Conservation (phyloP, 208 protist species). For the Trichomonas tenax region DNA sequence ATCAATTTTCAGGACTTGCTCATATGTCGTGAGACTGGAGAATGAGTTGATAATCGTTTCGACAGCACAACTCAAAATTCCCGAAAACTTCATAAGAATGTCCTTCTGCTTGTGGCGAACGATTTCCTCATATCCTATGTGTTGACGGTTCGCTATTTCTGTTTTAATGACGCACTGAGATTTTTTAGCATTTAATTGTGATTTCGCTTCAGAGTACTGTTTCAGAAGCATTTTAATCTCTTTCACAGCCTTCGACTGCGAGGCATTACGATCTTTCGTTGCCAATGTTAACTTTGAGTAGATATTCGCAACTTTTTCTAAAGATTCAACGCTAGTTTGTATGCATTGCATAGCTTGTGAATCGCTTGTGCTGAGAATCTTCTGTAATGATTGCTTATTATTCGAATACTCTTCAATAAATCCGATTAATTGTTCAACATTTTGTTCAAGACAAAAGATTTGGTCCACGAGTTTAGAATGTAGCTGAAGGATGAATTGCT, state of each 20-base stretch:
- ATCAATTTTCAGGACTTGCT: background rate
- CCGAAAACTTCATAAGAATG: background rate
- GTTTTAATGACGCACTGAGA: background rate
- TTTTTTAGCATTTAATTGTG: background rate
- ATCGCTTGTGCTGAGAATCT: background rate
- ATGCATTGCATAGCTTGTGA: background rate
- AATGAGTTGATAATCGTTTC: background rate
- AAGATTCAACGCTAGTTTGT: background rate
- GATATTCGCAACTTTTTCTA: background rate
- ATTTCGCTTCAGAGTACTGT: background rate
- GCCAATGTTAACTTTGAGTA: background rate
- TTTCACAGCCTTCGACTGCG: background rate
- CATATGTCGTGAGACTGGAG: background rate
- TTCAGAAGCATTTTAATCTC: background rate
- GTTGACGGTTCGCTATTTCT: background rate
- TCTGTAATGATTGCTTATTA: background rate
- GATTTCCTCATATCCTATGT: background rate
- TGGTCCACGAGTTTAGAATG: background rate
- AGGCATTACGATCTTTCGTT: background rate
- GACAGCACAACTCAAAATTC: background rate
- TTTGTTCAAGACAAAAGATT: background rate
- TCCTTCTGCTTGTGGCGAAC: background rate
- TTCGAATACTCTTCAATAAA: background rate
- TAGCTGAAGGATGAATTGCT: background rate
- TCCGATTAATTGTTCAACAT: background rate